Percentiles rank a stretch among this genome's conserved stretches.
Evolutionary conservation across 306 rosid species (phyloP).

Genomic region (Datisca glomerata): DNA sequence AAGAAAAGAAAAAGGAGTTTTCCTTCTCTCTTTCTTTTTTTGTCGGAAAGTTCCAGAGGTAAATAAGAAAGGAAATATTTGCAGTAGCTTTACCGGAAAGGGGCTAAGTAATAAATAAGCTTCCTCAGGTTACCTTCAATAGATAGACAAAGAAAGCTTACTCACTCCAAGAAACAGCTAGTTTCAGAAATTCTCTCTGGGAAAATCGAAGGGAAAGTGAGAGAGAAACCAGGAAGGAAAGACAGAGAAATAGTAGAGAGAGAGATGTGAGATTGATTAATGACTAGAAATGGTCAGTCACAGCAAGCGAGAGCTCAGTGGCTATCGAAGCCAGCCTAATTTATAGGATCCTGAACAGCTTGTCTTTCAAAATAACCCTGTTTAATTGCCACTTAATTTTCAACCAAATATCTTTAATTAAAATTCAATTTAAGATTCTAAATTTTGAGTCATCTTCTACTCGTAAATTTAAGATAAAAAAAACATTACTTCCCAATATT

Average conservation of each 20-base stretch:
- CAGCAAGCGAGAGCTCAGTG: conserved; percentile 6
- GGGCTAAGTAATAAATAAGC: conserved; percentile 16
- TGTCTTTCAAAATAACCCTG: conserved; percentile 18
- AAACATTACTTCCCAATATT: no score
- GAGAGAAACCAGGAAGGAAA: background rate
- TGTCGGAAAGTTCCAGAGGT: conserved; percentile 28
- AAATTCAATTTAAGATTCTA: no score
- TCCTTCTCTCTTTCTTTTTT: no score
- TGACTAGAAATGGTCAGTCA: background rate
- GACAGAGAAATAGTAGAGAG: conserved; percentile 4
- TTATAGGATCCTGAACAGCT: conserved; percentile 51
- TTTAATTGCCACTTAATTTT: conserved; percentile 12
- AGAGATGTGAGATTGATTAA: background rate
- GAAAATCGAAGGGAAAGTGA: background rate
- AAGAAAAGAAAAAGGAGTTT: conserved; percentile 33
- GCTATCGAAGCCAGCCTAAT: conserved; percentile 19
- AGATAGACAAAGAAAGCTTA: background rate
- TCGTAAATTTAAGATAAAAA: no score
- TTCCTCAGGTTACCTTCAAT: background rate
- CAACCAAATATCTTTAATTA: no score
- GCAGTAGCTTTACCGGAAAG: conserved; percentile 32
- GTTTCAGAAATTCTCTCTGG: background rate
- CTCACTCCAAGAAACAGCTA: background rate
- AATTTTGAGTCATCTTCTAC: no score
- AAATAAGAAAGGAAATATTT: conserved; percentile 3